These are phyloP conservation scores for Daldinia bambusicola DNA, from an alignment of 495 filamentous ascomycete genomes.

Conservation along the genomic window DNA sequence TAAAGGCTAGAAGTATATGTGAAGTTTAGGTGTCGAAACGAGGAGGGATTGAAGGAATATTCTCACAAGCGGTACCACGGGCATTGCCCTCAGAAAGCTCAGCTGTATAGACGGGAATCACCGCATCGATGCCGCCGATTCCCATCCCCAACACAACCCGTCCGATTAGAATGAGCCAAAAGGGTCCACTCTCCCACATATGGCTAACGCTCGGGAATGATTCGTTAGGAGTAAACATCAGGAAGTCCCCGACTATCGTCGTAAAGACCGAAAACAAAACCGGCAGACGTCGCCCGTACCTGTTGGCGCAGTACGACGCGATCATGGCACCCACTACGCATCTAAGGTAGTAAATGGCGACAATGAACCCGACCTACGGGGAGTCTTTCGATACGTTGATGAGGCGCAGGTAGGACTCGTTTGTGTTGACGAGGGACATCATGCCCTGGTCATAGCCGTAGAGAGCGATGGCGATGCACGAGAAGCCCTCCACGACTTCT, in stretches of 20 bases:
- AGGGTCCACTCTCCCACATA: slow-evolving; percentile 51
- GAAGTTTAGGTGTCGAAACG: neutral
- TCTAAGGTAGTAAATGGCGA: slow-evolving; percentile 68
- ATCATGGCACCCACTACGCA: slow-evolving; percentile 64
- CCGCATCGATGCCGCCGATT: slow-evolving; percentile 66
- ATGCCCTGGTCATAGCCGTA: slow-evolving; percentile 69
- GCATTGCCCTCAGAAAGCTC: slow-evolving; percentile 62
- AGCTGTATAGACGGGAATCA: slow-evolving; percentile 66
- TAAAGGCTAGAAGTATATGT: neutral
- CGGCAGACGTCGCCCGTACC: slow-evolving; percentile 58
- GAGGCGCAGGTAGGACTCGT: slow-evolving; percentile 62
- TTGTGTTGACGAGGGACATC: slow-evolving; percentile 71
- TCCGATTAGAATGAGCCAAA: slow-evolving; percentile 62
- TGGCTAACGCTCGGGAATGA: slow-evolving; percentile 48
- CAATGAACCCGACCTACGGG: slow-evolving; percentile 65
- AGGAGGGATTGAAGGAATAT: neutral
- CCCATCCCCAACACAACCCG: slow-evolving; percentile 66
- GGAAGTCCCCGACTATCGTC: slow-evolving; percentile 60
- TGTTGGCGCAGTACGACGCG: slow-evolving; percentile 60
- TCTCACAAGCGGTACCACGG: slow-evolving; percentile 57
- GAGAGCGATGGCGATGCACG: slow-evolving; percentile 66
- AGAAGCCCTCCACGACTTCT: slow-evolving; percentile 62
- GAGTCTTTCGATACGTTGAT: slow-evolving; percentile 62
- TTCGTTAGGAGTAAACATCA: slow-evolving; percentile 64
- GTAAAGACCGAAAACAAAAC: slow-evolving; percentile 62